These are phyloP conservation scores for Miscanthus sacchariflorus DNA, from an alignment of 202 grass and related monocot species.

Conservation along the genomic window DNA sequence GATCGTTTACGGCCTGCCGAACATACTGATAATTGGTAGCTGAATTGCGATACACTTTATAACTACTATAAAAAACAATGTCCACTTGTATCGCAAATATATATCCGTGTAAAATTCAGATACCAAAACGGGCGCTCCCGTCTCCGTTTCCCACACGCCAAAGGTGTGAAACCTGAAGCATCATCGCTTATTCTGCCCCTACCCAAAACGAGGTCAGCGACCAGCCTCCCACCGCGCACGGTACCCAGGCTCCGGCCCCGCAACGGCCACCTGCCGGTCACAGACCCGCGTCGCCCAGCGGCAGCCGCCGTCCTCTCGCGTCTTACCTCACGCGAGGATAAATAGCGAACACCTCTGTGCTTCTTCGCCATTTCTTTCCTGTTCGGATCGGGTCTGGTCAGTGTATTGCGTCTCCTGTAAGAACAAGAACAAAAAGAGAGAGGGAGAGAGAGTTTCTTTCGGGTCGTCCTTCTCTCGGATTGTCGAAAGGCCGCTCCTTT, in stretches of 20 bases:
- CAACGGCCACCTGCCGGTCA: conserved; percentile 24
- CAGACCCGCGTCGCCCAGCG: background rate
- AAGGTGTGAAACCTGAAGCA: conserved; percentile 11
- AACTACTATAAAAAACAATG: too few species aligned
- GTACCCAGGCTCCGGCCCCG: background rate
- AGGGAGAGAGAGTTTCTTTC: background rate
- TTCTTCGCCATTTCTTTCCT: conserved; percentile 34
- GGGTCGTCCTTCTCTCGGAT: too few species aligned
- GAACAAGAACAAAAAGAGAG: background rate
- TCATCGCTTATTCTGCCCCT: background rate
- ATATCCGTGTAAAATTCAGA: background rate
- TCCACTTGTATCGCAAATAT: too few species aligned
- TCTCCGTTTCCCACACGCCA: conserved; percentile 21
- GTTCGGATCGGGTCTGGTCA: conserved; percentile 44
- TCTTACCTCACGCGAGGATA: conserved; percentile 30
- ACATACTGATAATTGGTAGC: too few species aligned
- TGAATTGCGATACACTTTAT: too few species aligned
- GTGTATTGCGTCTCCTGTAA: conserved; percentile 6
- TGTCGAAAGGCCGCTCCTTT: too few species aligned
- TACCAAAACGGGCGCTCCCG: background rate
- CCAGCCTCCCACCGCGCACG: background rate
- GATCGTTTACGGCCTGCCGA: too few species aligned
- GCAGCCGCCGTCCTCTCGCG: conserved; percentile 22
- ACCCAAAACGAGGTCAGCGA: conserved; percentile 9
- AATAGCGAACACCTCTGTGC: conserved; percentile 24